phyloP scores from a whole-genome alignment of 148 eudicot species.

The Spergularia marina region DNA sequence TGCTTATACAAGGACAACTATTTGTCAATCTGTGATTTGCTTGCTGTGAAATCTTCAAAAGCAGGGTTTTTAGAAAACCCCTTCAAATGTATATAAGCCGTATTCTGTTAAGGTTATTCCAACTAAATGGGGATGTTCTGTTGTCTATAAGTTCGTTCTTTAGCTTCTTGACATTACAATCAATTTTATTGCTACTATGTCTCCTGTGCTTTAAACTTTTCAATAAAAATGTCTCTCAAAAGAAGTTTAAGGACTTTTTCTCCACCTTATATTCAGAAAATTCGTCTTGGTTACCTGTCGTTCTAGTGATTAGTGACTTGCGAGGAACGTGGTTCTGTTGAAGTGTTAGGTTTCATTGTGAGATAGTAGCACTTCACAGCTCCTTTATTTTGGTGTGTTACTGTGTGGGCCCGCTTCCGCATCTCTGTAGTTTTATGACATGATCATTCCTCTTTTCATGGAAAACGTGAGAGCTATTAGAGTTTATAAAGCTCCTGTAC shows the following conservation, averaged over 20 bases:
- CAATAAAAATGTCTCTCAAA: not conserved
- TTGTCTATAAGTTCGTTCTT: not conserved
- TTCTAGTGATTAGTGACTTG: not conserved
- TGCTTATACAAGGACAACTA: not conserved
- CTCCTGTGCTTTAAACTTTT: not conserved
- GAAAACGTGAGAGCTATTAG: not conserved
- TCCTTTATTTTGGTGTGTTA: not conserved
- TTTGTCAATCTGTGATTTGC: not conserved
- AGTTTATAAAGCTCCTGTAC: not conserved
- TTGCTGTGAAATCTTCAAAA: not conserved
- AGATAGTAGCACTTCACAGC: not conserved
- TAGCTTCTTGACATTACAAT: not conserved
- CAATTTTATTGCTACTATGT: not conserved
- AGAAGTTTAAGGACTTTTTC: not conserved
- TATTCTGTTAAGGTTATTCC: not conserved
- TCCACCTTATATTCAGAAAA: not conserved
- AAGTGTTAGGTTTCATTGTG: not conserved
- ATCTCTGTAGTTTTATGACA: slow-evolving; percentile 1
- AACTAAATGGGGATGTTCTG: not conserved
- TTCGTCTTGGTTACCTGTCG: no score
- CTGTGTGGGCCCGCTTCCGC: not conserved
- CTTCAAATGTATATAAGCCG: not conserved
- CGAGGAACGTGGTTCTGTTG: not conserved
- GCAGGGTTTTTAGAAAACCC: not conserved
- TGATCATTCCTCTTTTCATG: not conserved